These are phyloP conservation scores for Penicillium polonicum DNA, from an alignment of 2,329 filamentous ascomycete species.

Conservation along the genomic window DNA sequence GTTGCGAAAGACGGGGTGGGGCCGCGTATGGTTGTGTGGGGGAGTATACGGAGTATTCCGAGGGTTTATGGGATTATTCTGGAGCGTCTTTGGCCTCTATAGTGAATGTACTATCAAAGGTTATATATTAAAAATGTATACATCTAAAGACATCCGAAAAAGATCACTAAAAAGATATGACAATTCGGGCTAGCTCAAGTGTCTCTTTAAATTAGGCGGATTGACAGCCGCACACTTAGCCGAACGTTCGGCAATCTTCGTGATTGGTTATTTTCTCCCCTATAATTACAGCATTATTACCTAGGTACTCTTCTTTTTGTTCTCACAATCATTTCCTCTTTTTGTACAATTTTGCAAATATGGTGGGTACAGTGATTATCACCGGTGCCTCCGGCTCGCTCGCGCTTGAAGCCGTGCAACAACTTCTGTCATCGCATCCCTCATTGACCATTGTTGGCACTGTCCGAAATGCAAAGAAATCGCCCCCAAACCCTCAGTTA, in stretches of 20 bases:
- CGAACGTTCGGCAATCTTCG: neutral
- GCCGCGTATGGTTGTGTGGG: neutral
- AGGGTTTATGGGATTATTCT: neutral
- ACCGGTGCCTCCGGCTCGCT: conserved; percentile 12
- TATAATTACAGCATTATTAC: neutral
- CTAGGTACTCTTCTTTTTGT: neutral
- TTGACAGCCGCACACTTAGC: neutral
- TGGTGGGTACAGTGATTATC: conserved; percentile 6
- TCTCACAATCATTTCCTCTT: neutral
- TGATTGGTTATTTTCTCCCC: neutral
- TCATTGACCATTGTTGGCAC: conserved; percentile 3
- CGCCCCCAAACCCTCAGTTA: neutral
- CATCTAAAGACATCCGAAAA: too few species aligned
- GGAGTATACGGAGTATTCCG: neutral
- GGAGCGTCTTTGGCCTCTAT: neutral
- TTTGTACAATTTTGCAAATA: neutral
- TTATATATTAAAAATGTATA: too few species aligned
- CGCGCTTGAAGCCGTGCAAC: conserved; percentile 7
- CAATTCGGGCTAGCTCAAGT: neutral
- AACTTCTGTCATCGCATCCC: conserved; percentile 3
- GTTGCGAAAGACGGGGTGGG: conserved; percentile 2
- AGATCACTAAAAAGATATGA: too few species aligned
- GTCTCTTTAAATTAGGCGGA: too few species aligned
- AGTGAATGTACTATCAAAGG: neutral
- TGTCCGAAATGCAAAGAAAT: neutral